A percentile compares a stretch with the other conserved stretches of the same genome.
These are phyloP conservation scores for Podospora sp. DNA, from an alignment of 495 filamentous ascomycete species.

Conservation along the genomic window DNA sequence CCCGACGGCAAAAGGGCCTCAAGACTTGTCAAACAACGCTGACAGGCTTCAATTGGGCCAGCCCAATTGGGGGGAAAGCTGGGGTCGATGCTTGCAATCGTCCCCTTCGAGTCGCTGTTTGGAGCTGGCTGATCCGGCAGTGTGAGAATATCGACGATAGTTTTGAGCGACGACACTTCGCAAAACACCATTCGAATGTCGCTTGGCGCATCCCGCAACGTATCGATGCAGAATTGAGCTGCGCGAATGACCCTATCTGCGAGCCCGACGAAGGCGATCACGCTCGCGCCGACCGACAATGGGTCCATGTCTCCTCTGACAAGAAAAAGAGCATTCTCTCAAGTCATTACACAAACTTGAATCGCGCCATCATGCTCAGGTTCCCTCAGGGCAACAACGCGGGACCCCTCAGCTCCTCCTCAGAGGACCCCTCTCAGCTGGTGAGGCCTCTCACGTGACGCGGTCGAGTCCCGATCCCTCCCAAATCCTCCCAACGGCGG, in stretches of 20 bases:
- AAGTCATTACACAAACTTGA: not conserved
- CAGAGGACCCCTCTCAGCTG: too few species aligned
- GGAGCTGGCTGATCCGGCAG: not conserved
- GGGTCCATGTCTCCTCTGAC: not conserved
- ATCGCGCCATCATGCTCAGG: too few species aligned
- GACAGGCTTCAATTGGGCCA: slow-evolving; percentile 7
- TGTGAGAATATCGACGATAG: slow-evolving; percentile 11
- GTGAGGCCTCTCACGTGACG: too few species aligned
- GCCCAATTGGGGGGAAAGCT: not conserved
- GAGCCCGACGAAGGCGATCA: slow-evolving; percentile 2
- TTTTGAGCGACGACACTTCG: slow-evolving; percentile 18
- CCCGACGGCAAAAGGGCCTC: not conserved
- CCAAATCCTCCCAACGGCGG: too few species aligned
- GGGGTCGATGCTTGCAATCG: not conserved
- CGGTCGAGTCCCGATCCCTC: too few species aligned
- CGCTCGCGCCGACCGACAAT: not conserved
- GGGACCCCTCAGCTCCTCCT: too few species aligned
- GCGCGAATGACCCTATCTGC: slow-evolving; percentile 5
- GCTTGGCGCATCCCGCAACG: slow-evolving; percentile 5
- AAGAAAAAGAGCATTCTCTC: not conserved
- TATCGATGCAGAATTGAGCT: not conserved
- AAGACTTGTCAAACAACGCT: not conserved
- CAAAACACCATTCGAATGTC: slow-evolving; percentile 17
- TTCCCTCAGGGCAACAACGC: too few species aligned
- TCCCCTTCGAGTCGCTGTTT: not conserved